A percentile compares a stretch with the other conserved stretches of the same genome.
Conservation (phyloP, 352 stramenopile genomes). For the Globisporangium nodosum region DNA sequence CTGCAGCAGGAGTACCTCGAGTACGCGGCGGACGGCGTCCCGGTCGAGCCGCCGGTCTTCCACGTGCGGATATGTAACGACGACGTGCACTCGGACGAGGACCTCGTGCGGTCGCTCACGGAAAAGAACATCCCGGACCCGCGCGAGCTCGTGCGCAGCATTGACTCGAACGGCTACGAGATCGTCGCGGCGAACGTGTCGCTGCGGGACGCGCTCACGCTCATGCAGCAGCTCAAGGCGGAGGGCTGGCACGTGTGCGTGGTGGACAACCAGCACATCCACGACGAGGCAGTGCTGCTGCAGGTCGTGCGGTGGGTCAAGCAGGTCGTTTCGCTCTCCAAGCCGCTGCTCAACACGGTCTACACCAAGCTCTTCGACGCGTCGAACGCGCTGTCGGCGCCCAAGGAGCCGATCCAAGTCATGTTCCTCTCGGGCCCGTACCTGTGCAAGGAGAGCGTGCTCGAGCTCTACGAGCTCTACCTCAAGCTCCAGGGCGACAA, state of each 20-base stretch:
- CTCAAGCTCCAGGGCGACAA: slow-evolving; percentile 93
- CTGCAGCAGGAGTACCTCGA: slow-evolving; percentile 17
- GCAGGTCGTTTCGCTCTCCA: slow-evolving; percentile 47
- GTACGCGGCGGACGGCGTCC: slow-evolving; percentile 10
- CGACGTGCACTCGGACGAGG: slow-evolving; percentile 97
- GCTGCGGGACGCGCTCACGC: slow-evolving; percentile 50
- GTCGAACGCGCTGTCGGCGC: slow-evolving; percentile 18
- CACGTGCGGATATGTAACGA: slow-evolving; percentile 96
- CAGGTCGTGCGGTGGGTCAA: slow-evolving; percentile 77
- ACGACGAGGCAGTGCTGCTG: slow-evolving; percentile 61
- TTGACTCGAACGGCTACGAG: slow-evolving; percentile 74
- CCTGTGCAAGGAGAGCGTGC: slow-evolving; percentile 90
- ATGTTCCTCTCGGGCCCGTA: slow-evolving; percentile 94
- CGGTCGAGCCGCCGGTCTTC: slow-evolving; percentile 39
- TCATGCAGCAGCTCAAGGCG: slow-evolving; percentile 74
- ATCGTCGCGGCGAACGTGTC: slow-evolving; percentile 51
- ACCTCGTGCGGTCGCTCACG: slow-evolving; percentile 92
- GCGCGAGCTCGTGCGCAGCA: slow-evolving; percentile 53
- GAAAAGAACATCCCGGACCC: slow-evolving; percentile 61
- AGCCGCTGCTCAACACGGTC: slow-evolving; percentile 57
- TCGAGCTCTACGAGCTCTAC: slow-evolving; percentile 92
- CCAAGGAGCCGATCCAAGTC: slow-evolving; percentile 79
- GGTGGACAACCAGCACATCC: slow-evolving; percentile 62
- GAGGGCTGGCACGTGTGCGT: slow-evolving; percentile 85
- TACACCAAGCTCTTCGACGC: slow-evolving; percentile 63